These are phyloP conservation scores for Saccharum spontaneum DNA, from an alignment of 176 grass and related monocot species.

Conservation along the genomic window DNA sequence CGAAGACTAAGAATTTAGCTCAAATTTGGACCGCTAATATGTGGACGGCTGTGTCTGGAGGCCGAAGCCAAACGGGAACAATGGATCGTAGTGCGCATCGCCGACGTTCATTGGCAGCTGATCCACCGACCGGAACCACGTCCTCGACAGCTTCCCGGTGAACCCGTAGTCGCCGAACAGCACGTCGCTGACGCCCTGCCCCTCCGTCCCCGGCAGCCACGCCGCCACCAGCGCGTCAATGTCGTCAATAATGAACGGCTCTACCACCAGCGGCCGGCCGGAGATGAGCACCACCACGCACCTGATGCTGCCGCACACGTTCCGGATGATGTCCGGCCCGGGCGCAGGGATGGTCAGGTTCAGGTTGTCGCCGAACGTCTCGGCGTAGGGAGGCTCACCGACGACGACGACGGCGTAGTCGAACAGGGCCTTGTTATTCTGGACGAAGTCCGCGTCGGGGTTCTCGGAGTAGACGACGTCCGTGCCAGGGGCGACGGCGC, in stretches of 20 bases:
- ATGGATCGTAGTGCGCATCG: conserved; percentile 52
- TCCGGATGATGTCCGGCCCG: conserved; percentile 45
- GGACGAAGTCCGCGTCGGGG: conserved; percentile 38
- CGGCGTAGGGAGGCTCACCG: conserved; percentile 63
- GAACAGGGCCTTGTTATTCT: conserved; percentile 32
- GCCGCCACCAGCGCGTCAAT: conserved; percentile 73
- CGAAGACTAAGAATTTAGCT: background rate
- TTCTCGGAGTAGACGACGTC: conserved; percentile 55
- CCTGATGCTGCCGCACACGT: conserved; percentile 42
- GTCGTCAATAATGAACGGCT: conserved; percentile 43
- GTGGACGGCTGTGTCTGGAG: conserved; percentile 32
- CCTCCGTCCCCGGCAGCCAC: conserved; percentile 80
- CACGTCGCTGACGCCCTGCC: conserved; percentile 61
- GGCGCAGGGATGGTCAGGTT: conserved; percentile 71
- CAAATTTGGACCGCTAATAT: background rate
- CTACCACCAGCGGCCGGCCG: conserved; percentile 61
- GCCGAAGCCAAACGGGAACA: conserved; percentile 68
- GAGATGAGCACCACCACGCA: conserved; percentile 63
- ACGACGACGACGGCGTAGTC: conserved; percentile 66
- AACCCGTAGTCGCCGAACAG: conserved; percentile 77
- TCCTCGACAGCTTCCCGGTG: conserved; percentile 60
- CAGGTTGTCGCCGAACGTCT: conserved; percentile 49
- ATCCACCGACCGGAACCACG: conserved; percentile 65
- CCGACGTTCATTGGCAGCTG: conserved; percentile 83
- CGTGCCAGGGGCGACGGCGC: conserved; percentile 41